These are phyloP conservation scores for Fusarium falciforme DNA, from an alignment of 2,329 filamentous ascomycete genomes.

Conservation along the genomic window DNA sequence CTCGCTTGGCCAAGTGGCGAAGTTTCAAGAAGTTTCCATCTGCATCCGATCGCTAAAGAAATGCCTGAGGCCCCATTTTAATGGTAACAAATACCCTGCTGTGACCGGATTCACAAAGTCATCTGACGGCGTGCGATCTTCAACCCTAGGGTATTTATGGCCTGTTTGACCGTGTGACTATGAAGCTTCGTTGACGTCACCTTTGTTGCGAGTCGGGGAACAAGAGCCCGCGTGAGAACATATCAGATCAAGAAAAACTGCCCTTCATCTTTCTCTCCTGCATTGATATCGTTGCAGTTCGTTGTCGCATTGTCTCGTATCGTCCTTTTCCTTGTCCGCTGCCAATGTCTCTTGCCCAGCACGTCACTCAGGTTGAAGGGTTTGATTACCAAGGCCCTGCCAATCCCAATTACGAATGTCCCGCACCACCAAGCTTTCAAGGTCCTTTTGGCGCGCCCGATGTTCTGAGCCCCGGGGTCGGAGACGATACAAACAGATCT, in stretches of 20 bases:
- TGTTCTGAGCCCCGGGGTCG: neutral
- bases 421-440: neutral
- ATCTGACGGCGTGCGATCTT: neutral
- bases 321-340: neutral
- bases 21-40: constrained; percentile 20
- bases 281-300: neutral
- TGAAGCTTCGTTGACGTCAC: constrained; percentile 31
- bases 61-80: constrained; percentile 15
- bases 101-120: constrained; percentile 7
- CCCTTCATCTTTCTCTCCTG: neutral
- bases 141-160: neutral
- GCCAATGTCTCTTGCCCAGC: constrained; percentile 57
- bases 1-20: constrained; percentile 6
- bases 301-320: neutral
- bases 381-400: constrained; percentile 52
- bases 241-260: neutral
- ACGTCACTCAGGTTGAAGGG: constrained; percentile 55
- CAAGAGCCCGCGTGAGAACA: neutral
- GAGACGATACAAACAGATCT: constrained; percentile 18
- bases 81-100: constrained; percentile 13
- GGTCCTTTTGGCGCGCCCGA: neutral
- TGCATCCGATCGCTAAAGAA: neutral
- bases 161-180: neutral
- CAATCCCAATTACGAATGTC: constrained; percentile 29
- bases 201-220: neutral